phyloP scores from a whole-genome alignment of 2,329 filamentous ascomycete species.

The Talaromyces verruculosus region DNA sequence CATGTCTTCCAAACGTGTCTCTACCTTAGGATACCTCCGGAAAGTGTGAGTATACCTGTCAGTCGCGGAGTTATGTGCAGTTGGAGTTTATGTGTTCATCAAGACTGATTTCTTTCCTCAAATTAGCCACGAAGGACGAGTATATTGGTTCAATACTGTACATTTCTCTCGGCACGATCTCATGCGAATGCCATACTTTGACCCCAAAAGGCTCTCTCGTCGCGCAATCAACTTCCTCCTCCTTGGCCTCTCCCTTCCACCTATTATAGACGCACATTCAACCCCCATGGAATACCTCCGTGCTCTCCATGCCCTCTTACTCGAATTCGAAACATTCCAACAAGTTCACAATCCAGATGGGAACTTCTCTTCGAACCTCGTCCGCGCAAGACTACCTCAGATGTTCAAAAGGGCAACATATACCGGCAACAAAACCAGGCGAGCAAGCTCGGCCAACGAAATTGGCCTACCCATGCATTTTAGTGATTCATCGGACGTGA shows the following conservation, averaged over 20 bases:
- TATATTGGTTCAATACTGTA: constrained; percentile 98
- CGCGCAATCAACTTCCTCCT: constrained; percentile 92
- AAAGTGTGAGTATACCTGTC: constrained; percentile 68
- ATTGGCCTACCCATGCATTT: constrained; percentile 57
- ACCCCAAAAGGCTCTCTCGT: constrained; percentile 77
- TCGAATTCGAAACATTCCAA: constrained; percentile 93
- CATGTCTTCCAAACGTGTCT: constrained; percentile 85
- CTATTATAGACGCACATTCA: constrained; percentile 79
- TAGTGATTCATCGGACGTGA: constrained; percentile 50
- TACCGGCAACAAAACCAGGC: constrained; percentile 56
- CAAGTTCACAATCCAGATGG: constrained; percentile 79
- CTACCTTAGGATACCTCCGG: constrained; percentile 86
- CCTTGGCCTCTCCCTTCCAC: constrained; percentile 85
- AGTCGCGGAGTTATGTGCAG: neutral
- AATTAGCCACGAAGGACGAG: constrained; percentile 79
- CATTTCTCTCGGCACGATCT: constrained; percentile 84
- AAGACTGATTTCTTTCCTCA: constrained; percentile 3
- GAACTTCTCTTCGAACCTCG: constrained; percentile 65
- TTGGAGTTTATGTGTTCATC: too few relatives aligned
- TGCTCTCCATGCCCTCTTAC: constrained; percentile 77
- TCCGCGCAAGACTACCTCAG: constrained; percentile 74
- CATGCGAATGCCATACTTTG: constrained; percentile 79
- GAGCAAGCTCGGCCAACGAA: constrained; percentile 61
- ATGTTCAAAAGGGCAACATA: constrained; percentile 72
- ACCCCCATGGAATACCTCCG: constrained; percentile 82